Base-by-base conservation (phyloP, 805 yeast species). In the Suhomyces sp. region DNA sequence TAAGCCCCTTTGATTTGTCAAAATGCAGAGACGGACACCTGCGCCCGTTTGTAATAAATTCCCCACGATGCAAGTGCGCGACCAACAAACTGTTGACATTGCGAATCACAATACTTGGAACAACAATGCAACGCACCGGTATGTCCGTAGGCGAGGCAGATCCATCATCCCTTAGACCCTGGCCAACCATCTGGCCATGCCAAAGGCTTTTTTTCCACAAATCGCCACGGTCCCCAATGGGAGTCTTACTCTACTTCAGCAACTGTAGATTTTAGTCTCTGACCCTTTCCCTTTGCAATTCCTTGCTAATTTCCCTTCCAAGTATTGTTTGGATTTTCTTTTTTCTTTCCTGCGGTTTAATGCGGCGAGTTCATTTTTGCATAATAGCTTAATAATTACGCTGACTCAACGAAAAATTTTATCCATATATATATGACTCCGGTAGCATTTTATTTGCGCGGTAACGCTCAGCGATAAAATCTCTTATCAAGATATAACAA, bases 371-470 rank as follows among this genome's bases (percentile, higher is more conserved):
- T 12, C 9, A n/a, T 25, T 25, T 25, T 25, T 25, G 29, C 4
- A 25, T 25, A 25, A 9, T 21, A 10, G 48, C 41, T 46, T 46
- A 46, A 46, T 46, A 46, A 46, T 29, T 21, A 33, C 9, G 24
- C 37, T 46, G 48, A 46, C 31, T 46, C 48, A 46, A 21, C 41
- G 43, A 46, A 46, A 46, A 46, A 13, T 33, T 44, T 29, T 44
- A 19, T 20, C 21, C 33, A 41, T 13, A 37, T 37, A 37, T 37
- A 27, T 27, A 27, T 27, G 31, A 27, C 31, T 27, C 31, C 6
- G 31, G 31, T 3, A 27, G 6, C 31, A 27, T 5, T 2, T 12
- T 27, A 12, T 27, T 27, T 27, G n/a, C n/a, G 5, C 31, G 12
- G 9, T 25, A 25, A 25, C 12, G n/a, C n/a, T n/a, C n/a, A n/a